Evolutionary conservation across 2,329 filamentous ascomycete genomes (phyloP), one percentile per base, ranked within the genome.

Genomic region (Xylaria sp.): DNA sequence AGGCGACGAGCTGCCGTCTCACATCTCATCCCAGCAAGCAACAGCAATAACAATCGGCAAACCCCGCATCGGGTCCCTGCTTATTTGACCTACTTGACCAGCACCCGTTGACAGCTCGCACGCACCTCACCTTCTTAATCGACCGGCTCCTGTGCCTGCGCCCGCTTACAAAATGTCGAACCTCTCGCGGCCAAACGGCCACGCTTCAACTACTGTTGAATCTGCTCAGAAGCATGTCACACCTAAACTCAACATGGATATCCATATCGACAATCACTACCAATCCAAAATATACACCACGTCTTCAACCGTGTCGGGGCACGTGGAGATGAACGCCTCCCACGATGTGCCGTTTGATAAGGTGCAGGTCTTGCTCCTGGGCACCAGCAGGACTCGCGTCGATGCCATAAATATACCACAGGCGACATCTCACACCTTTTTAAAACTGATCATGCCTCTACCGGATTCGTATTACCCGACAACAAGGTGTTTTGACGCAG

Each of bases 251-350:
- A 79, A 76, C 73, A 82, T 88, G 74, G 79, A 81, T 51, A 80
- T 89, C 76, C 79, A 81, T 60, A 81, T 89, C 60, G 80, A 86
- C 73, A 81, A 84, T 76, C 85, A 89, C 80, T 88, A 82, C 78
- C 81, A 73, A 70, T 83, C 84, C 75, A 87, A 86, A 76, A 82
- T 87, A 55, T 89, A 88, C 78, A 87, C 85, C 4, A 85, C 86
- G 0, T 82, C 82, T n/a, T 86, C 85, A 16, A 78, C 81, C 69
- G 79, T 89, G 58, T 79, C 81, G 10, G 87, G 87, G 62, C 79
- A 82, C 50, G 85, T 84, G 69, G 76, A 80, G 65, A 82, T 89
- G 75, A 81, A 76, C 42, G 78, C 84, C 10, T 76, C 76, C 51
- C 81, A 80, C 57, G 83, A 87, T 72, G 81, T 83, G 21, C 79